Base-by-base conservation (phyloP, 805 yeast genomes). In the Saccharomycodes ludwigii region DNA sequence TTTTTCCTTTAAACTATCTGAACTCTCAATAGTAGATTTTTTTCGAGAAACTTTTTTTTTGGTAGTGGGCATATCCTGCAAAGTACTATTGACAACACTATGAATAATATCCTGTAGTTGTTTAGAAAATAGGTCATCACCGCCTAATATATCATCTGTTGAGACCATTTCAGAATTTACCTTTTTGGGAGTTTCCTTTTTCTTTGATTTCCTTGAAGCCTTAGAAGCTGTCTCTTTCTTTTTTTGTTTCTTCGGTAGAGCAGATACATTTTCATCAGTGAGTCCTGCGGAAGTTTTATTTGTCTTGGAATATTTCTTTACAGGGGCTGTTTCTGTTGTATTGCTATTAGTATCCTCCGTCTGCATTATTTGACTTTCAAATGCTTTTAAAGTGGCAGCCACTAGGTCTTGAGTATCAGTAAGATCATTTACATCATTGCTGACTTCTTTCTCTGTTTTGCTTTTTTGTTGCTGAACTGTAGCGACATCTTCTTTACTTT, bases 361-460 rank as follows among this genome's bases (percentile, higher is more conserved):
- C 9, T 33, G 18, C 4, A 31, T 13, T 13, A 50, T 35, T 27
- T 50, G 50, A 12, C 42, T 47, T 35, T 54, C 57, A 34, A 53
- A 53, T 7, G 56, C 57, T 26, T 47, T 50, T 15, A 52, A 35
- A 1, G 59, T 51, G 4, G 52, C 56, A 24, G 52, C 57, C 2
- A 54, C 57, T 14, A 52, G 34, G 1, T 56, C 55, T 24, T 48
- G 51, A 20, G 58, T 47, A 31, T 53, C 58, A 6, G 44, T 45
- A 22, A 48, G 13, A 30, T 47, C 42, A 2, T 47, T 45, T 19
- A 40, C 37, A 9, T 29, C 37, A 16, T 19, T 20, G n/a, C 17
- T 11, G 24, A 23, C 25, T 17, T 31, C 31, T 32, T 40, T 31
- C 31, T 40, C 35, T 29, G 36, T 26, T 35, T 37, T 17, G 37